A percentile compares a stretch with the other conserved stretches of the same genome.
Conservation (phyloP, 495 filamentous ascomycete species). For the Sphaerosporella brunnea region DNA sequence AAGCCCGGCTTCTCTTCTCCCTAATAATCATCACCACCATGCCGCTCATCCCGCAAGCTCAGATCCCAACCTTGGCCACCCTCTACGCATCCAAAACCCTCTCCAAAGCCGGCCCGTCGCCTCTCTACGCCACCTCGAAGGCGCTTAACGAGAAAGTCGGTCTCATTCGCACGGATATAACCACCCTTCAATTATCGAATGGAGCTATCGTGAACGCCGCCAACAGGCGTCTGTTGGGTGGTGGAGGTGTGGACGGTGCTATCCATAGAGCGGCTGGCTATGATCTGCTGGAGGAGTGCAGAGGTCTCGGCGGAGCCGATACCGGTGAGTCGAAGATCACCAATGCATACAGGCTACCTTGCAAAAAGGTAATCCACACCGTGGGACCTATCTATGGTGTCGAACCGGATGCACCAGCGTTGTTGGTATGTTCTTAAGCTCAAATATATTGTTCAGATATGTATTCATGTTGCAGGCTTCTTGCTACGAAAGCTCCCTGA, state of each 20-base stretch:
- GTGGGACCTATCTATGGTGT: conserved; percentile 69
- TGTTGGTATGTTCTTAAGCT: conserved; percentile 4
- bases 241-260: conserved; percentile 74
- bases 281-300: conserved; percentile 44
- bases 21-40: too few species aligned
- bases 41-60: not conserved
- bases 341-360: conserved; percentile 53
- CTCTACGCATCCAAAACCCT: not conserved
- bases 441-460: too few species aligned
- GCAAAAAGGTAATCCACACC: conserved; percentile 65
- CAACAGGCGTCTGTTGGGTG: conserved; percentile 59
- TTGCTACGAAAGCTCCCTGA: conserved; percentile 61
- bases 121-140: conserved; percentile 29
- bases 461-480: conserved; percentile 30
- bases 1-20: too few species aligned
- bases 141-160: conserved; percentile 54
- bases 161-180: conserved; percentile 65
- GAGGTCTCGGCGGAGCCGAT: conserved; percentile 45
- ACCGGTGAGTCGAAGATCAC: conserved; percentile 80
- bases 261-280: conserved; percentile 73
- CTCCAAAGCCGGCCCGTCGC: conserved; percentile 2
- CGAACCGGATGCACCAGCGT: conserved; percentile 17
- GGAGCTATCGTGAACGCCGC: conserved; percentile 90
- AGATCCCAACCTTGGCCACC: not conserved
- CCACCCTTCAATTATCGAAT: conserved; percentile 42